Evolutionary conservation across 1,284 basidiomycete species (phyloP).

Genomic region (Sporisorium iseilematis-ciliati): DNA sequence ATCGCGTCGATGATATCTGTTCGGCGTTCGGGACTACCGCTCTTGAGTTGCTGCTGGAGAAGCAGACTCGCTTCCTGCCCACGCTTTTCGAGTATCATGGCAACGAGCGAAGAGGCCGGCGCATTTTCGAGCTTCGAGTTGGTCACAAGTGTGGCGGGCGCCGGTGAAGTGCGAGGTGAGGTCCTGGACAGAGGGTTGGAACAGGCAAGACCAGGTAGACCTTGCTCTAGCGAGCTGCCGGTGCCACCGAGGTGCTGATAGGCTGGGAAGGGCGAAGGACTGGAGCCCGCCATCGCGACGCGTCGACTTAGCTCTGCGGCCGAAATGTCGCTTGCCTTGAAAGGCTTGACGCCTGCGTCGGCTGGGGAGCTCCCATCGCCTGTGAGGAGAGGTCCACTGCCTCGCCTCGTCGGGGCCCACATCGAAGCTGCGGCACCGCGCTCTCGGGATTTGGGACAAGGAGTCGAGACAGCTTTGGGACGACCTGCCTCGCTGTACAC

Average conservation of each 20-base stretch:
- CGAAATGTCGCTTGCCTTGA: slow-evolving; percentile 14
- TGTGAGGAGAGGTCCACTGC: background rate
- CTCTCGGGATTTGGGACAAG: background rate
- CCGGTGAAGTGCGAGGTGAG: slow-evolving; percentile 20
- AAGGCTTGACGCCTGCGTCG: slow-evolving; percentile 4
- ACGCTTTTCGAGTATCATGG: slow-evolving; percentile 41
- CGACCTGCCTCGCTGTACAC: slow-evolving; percentile 15
- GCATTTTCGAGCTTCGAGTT: slow-evolving; percentile 25
- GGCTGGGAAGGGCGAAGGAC: background rate
- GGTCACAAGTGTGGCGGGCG: slow-evolving; percentile 2
- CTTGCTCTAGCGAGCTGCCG: background rate
- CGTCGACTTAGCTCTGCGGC: slow-evolving; percentile 27
- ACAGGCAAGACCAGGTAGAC: slow-evolving; percentile 8
- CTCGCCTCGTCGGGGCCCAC: slow-evolving; percentile 23
- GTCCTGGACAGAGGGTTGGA: slow-evolving; percentile 7
- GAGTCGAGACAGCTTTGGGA: background rate
- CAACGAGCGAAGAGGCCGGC: slow-evolving; percentile 27
- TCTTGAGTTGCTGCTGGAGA: slow-evolving; percentile 66
- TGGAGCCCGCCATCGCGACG: slow-evolving; percentile 15
- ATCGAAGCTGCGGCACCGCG: slow-evolving; percentile 32
- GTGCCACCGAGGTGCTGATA: background rate
- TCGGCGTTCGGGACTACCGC: slow-evolving; percentile 23
- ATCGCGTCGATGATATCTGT: slow-evolving; percentile 51
- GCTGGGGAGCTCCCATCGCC: background rate
- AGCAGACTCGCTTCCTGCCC: slow-evolving; percentile 57